Evolutionary conservation across 306 rosid species (phyloP).

Genomic region (Gillenia trifoliata): DNA sequence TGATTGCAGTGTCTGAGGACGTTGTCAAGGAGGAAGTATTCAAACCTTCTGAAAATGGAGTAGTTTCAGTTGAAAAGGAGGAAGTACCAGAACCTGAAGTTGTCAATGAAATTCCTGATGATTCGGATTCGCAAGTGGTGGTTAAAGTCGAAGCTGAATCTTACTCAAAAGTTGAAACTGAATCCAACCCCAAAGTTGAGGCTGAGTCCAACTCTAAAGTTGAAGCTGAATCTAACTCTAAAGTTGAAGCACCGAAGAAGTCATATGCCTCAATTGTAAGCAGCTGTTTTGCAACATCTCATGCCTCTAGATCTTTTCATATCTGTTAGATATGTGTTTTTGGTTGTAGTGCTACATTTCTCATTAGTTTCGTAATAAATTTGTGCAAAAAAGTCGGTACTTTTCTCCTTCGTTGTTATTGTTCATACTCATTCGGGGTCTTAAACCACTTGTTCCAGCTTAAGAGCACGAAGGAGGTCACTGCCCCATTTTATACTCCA

Average conservation of each 20-base stretch:
- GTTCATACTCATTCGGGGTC: background rate
- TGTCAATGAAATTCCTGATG: slow-evolving; percentile 58
- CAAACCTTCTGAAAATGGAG: slow-evolving; percentile 35
- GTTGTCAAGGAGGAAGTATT: slow-evolving; percentile 36
- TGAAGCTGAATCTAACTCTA: slow-evolving; percentile 37
- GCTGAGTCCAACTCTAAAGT: slow-evolving; percentile 18
- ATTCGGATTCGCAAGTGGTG: slow-evolving; percentile 35
- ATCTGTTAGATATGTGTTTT: background rate
- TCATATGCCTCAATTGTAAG: slow-evolving; percentile 89
- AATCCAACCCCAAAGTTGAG: background rate
- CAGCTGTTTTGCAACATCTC: slow-evolving; percentile 14
- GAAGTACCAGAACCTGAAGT: slow-evolving; percentile 50
- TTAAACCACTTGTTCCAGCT: slow-evolving; percentile 27
- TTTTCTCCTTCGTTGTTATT: background rate
- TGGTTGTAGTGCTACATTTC: background rate
- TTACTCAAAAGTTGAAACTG: background rate
- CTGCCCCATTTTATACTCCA: slow-evolving; percentile 25
- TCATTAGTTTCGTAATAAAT: background rate
- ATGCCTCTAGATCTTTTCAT: background rate
- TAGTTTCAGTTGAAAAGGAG: slow-evolving; percentile 41
- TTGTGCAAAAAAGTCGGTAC: background rate
- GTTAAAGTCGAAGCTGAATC: slow-evolving; percentile 27
- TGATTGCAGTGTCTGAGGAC: slow-evolving; percentile 25
- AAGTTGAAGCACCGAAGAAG: slow-evolving; percentile 58
- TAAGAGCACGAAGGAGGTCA: slow-evolving; percentile 55